phyloP scores from a whole-genome alignment of 352 stramenopile genomes.

The Pythium monospermum region DNA sequence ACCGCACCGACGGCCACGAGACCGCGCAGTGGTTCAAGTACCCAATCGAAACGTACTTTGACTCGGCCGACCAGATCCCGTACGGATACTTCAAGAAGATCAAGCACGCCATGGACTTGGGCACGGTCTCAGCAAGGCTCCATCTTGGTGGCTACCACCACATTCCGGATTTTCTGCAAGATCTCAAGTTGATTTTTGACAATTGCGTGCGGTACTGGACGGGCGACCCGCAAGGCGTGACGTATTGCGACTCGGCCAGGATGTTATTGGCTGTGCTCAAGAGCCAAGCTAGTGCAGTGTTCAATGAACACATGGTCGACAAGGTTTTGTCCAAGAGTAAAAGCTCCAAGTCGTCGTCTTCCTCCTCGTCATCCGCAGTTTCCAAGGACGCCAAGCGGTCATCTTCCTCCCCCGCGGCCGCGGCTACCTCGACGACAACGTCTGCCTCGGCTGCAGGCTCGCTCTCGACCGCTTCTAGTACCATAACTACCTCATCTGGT shows the following conservation, averaged over 20 bases:
- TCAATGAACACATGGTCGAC: conserved; percentile 27
- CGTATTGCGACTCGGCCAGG: conserved; percentile 75
- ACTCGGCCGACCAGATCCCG: conserved; percentile 75
- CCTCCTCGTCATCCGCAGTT: conserved; percentile 7
- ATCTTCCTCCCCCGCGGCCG: conserved; percentile 10
- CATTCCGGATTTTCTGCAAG: conserved; percentile 45
- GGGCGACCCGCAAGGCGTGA: conserved; percentile 60
- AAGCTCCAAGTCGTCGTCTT: conserved; percentile 27
- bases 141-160: conserved; percentile 68
- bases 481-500: too few relatives aligned
- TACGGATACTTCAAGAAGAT: conserved; percentile 82
- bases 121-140: conserved; percentile 65
- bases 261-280: conserved; percentile 52
- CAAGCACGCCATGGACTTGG: conserved; percentile 77
- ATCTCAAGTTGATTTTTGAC: conserved; percentile 78
- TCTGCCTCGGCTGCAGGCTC: background rate
- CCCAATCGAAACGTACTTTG: conserved; percentile 78
- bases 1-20: conserved; percentile 69
- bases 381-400: conserved; percentile 28
- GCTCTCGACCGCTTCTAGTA: background rate
- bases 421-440: background rate
- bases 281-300: conserved; percentile 29
- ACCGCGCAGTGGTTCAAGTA: conserved; percentile 88
- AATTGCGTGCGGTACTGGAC: conserved; percentile 85
- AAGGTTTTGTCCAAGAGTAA: conserved; percentile 35